These are phyloP conservation scores for Populus nigra DNA, from an alignment of 345 rosid species.

Conservation along the genomic window DNA sequence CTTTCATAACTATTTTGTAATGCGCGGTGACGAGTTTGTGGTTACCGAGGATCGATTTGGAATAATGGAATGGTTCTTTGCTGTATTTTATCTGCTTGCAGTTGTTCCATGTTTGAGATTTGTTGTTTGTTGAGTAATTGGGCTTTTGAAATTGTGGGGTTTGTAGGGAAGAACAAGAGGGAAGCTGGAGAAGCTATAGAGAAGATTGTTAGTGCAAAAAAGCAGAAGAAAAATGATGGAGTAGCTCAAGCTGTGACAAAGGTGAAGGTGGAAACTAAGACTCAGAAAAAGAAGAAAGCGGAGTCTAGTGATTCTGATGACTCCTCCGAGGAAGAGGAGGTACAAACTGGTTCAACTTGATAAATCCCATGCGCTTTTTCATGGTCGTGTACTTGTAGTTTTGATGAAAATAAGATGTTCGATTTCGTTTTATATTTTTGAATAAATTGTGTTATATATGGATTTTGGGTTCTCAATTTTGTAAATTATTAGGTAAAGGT, in stretches of 20 bases:
- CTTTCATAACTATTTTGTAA: too few relatives aligned
- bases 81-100: background rate
- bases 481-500: background rate
- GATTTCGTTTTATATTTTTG: background rate
- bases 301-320: constrained; percentile 54
- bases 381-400: too few relatives aligned
- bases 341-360: background rate
- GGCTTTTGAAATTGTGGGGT: background rate
- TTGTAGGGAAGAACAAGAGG: constrained; percentile 55
- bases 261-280: constrained; percentile 48
- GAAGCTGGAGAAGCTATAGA: constrained; percentile 56
- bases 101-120: background rate
- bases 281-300: constrained; percentile 43
- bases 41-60: background rate
- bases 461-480: background rate
- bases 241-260: constrained; percentile 46
- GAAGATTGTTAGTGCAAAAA: constrained; percentile 53
- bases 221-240: constrained; percentile 52
- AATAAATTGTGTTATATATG: background rate
- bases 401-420: too few relatives aligned
- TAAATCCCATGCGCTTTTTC: background rate
- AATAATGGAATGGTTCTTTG: background rate
- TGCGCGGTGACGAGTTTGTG: background rate
- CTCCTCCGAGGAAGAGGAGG: constrained; percentile 70
- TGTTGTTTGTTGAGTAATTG: background rate